These are phyloP conservation scores for Homolaphlyctis polyrhiza DNA, from an alignment of 371 early-diverging fungal species.

Conservation along the genomic window DNA sequence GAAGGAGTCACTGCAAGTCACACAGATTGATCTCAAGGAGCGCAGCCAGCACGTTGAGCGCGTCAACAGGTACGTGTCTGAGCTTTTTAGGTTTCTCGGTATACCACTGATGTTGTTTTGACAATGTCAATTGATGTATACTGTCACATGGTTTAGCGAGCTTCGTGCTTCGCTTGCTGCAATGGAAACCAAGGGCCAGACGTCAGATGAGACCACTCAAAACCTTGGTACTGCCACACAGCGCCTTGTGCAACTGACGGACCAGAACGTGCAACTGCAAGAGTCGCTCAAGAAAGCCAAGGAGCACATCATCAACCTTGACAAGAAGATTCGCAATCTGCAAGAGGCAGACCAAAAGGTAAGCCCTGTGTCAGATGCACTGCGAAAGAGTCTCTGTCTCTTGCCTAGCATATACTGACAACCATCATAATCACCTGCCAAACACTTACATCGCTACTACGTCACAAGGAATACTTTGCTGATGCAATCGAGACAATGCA, in stretches of 20 bases:
- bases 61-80: conserved; percentile 31
- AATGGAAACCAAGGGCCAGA: conserved; percentile 49
- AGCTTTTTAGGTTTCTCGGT: background rate
- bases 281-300: conserved; percentile 68
- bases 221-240: conserved; percentile 54
- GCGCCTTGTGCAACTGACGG: conserved; percentile 52
- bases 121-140: background rate
- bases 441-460: no score
- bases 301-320: conserved; percentile 56
- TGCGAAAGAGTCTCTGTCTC: background rate
- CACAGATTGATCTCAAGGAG: conserved; percentile 53
- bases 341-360: conserved; percentile 20
- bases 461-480: conserved; percentile 27
- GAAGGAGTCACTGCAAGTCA: conserved; percentile 55
- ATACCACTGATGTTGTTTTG: background rate
- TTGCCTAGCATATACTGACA: background rate
- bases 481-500: conserved; percentile 73
- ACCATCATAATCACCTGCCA: background rate
- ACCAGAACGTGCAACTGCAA: conserved; percentile 54
- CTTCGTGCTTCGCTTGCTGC: conserved; percentile 64
- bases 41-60: conserved; percentile 50
- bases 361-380: background rate
- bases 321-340: conserved; percentile 43
- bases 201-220: conserved; percentile 58
- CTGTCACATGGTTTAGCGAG: conserved; percentile 28